Evolutionary conservation across 176 grass and related monocot species (phyloP), one percentile per base, ranked within the genome.

Genomic region (Bothriochloa decipiens): DNA sequence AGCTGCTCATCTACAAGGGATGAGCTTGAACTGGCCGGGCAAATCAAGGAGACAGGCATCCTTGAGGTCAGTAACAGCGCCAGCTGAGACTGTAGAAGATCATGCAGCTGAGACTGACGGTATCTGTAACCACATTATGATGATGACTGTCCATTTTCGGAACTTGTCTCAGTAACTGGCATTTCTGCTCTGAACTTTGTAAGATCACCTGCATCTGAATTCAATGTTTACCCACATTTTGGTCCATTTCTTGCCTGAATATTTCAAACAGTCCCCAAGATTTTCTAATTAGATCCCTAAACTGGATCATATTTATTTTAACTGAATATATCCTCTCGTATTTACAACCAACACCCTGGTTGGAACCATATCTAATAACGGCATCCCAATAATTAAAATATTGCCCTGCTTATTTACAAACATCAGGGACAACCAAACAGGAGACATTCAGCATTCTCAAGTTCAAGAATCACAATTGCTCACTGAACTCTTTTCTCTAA

Each of bases 1-100:
- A 94, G 68, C 89, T 68, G 1, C 62, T 87, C 0, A 66, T 81
- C 12, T 81, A 81, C 65, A 53, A 81, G 46, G 65, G 65, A 9
- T 81, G 65, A 81, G 45, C 42, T 23, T 33, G 77, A 2, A n/a
- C 25, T 6, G 11, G 9, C 18, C 5, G 7, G 16, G 25, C 5
- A 1, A 32, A 79, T 29, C 6, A 4, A 8, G 11, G 1, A 20
- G 13, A 11, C 26, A 11, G 8, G 18, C 47, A 22, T 75, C 4
- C 27, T 53, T 53, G 46, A 22, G 26, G 7, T 64, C 60, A 15
- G 1, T 0, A n/a, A 1, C 12, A 3, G 17, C 11, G 16, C 20
- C 10, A 26, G 7, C 7, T 43, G 26, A 46, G 23, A 72, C 55
- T n/a, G 55, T 23, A 70, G 29, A 22, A 71, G 69, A 26, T 5